These are phyloP conservation scores for Populus hybrid DNA, from an alignment of 441 rosid genomes.

Conservation along the genomic window DNA sequence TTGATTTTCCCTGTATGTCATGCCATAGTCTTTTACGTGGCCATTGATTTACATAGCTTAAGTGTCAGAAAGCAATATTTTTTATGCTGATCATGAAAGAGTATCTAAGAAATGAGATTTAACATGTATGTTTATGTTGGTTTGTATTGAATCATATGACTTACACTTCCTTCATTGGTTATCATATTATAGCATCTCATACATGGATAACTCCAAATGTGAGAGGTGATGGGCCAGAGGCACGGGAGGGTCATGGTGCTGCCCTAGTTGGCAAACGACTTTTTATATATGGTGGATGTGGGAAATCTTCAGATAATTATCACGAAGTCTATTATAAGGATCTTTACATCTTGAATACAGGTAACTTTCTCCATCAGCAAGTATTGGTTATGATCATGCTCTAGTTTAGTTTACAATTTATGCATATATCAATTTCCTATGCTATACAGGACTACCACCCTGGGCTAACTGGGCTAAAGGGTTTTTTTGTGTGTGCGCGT, in stretches of 20 bases:
- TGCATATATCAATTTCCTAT: not conserved
- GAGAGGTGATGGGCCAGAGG: constrained; percentile 89
- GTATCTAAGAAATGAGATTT: not conserved
- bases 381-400: not conserved
- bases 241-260: constrained; percentile 95
- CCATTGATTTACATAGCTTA: not conserved
- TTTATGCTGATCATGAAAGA: not conserved
- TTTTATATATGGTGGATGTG: constrained; percentile 90
- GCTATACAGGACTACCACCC: not conserved
- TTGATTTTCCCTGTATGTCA: not conserved
- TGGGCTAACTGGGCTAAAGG: not conserved
- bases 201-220: constrained; percentile 83
- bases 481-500: not conserved
- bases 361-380: constrained; percentile 29
- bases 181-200: constrained; percentile 57
- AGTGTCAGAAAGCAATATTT: not conserved
- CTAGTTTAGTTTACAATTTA: not conserved
- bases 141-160: not conserved
- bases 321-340: constrained; percentile 87
- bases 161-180: not conserved
- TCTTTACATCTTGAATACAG: constrained; percentile 82
- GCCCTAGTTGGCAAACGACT: constrained; percentile 88
- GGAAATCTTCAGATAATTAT: constrained; percentile 58
- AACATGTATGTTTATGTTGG: not conserved
- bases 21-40: not conserved